phyloP scores from a whole-genome alignment of 2,329 filamentous ascomycete species.

The Ophiostoma himal-ulmi region DNA sequence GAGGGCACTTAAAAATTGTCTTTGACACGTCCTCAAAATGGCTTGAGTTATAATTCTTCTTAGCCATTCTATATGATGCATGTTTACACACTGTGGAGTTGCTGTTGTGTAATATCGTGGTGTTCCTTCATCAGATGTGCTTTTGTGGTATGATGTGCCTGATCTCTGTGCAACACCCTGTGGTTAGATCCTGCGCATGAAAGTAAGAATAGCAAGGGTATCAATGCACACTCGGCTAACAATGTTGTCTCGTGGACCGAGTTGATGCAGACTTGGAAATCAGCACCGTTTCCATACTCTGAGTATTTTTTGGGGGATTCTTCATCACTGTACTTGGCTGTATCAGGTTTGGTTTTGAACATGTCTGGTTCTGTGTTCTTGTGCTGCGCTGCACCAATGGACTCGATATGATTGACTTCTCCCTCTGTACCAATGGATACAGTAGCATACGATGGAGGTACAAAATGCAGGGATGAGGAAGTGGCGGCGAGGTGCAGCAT shows the following conservation, averaged over 20 bases:
- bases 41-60: not conserved
- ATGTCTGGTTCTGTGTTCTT: not conserved
- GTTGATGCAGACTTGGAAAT: not conserved
- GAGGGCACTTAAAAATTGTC: not conserved
- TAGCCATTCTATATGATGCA: not conserved
- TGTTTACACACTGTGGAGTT: not conserved
- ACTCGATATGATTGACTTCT: not conserved
- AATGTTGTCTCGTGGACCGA: conserved; percentile 4
- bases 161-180: conserved; percentile 18
- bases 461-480: not conserved
- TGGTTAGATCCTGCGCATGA: conserved; percentile 19
- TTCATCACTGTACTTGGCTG: not conserved
- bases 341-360: not conserved
- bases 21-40: not conserved
- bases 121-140: conserved; percentile 8
- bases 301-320: not conserved
- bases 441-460: not conserved
- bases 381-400: not conserved
- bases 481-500: conserved; percentile 22
- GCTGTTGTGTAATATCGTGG: conserved; percentile 11
- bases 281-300: not conserved
- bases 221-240: conserved; percentile 21
- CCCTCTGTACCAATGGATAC: too few relatives aligned
- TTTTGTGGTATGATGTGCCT: conserved; percentile 15
- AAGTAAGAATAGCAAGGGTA: conserved; percentile 8